A percentile compares a stretch with the other conserved stretches of the same genome.
These are phyloP conservation scores for Parsonsia alboflavescens DNA, from an alignment of 257 asterid species.

Conservation along the genomic window DNA sequence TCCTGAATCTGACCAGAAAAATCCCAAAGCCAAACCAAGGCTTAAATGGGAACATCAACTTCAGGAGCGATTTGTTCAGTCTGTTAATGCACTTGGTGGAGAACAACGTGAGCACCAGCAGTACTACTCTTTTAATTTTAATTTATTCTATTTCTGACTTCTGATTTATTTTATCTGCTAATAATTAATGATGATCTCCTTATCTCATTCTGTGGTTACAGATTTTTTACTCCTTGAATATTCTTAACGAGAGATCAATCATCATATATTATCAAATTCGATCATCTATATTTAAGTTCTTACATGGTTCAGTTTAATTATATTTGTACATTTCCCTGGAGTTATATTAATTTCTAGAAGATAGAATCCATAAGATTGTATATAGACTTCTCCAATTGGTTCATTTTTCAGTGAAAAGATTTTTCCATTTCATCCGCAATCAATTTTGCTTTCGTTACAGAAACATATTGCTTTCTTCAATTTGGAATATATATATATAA, in stretches of 20 bases:
- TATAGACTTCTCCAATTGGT: not conserved
- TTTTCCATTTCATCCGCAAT: not conserved
- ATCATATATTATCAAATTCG: not conserved
- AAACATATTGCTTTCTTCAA: too few relatives aligned
- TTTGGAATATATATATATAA: too few relatives aligned
- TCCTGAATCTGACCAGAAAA: not conserved
- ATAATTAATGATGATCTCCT: too few relatives aligned
- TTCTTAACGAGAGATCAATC: too few relatives aligned
- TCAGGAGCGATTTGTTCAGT: not conserved
- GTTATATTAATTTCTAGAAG: not conserved
- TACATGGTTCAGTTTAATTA: not conserved
- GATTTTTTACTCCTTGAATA: too few relatives aligned
- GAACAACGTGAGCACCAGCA: not conserved
- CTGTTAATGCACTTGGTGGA: not conserved
- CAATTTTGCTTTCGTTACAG: too few relatives aligned
- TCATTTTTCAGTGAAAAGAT: not conserved
- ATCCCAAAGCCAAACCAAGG: constrained; percentile 1
- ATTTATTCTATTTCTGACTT: too few relatives aligned
- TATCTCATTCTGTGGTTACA: too few relatives aligned
- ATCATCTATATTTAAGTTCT: not conserved
- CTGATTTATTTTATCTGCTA: too few relatives aligned
- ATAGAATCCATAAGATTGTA: not conserved
- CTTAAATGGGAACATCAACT: not conserved
- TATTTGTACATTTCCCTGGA: not conserved
- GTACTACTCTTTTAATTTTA: too few relatives aligned